Evolutionary conservation across 73 alveolate species (phyloP).

Genomic region (Paramecium pentaurelia): DNA sequence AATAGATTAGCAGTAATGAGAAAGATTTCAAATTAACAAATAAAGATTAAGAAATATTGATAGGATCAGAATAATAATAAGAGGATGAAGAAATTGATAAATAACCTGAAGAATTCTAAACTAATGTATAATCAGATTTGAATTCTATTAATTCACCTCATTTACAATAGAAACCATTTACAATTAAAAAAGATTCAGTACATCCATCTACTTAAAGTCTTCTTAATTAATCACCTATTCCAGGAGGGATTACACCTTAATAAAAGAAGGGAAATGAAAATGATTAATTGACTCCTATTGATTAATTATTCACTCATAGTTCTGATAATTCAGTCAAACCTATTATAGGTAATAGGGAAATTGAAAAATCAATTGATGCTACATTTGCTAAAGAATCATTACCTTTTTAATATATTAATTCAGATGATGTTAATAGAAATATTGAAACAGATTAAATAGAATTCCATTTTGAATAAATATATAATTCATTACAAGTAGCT

Average conservation of each 20-base stretch:
- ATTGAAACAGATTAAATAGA: conserved; percentile 76
- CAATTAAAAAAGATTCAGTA: not conserved
- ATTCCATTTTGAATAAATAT: conserved; percentile 78
- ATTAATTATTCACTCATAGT: conserved; percentile 85
- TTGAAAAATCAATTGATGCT: conserved; percentile 82
- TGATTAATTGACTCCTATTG: conserved; percentile 62
- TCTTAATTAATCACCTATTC: conserved; percentile 17
- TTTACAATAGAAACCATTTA: not conserved
- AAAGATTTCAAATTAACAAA: conserved; percentile 71
- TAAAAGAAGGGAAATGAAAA: not conserved
- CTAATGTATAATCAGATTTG: not conserved
- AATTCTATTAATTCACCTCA: not conserved
- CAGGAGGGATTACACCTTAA: conserved; percentile 24
- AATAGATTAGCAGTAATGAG: conserved; percentile 45
- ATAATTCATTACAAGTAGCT: conserved; percentile 72
- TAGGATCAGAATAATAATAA: conserved; percentile 74
- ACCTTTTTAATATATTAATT: conserved; percentile 78
- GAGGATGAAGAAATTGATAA: conserved; percentile 54
- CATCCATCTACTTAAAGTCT: not conserved
- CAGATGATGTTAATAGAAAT: conserved; percentile 80
- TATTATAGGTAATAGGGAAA: conserved; percentile 93
- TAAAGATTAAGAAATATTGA: conserved; percentile 65
- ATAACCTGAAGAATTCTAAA: not conserved
- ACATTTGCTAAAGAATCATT: conserved; percentile 66
- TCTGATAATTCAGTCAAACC: conserved; percentile 97